phyloP scores from a whole-genome alignment of 164 flowering plant genomes.

The Kalanchoe fedtschenkoi region DNA sequence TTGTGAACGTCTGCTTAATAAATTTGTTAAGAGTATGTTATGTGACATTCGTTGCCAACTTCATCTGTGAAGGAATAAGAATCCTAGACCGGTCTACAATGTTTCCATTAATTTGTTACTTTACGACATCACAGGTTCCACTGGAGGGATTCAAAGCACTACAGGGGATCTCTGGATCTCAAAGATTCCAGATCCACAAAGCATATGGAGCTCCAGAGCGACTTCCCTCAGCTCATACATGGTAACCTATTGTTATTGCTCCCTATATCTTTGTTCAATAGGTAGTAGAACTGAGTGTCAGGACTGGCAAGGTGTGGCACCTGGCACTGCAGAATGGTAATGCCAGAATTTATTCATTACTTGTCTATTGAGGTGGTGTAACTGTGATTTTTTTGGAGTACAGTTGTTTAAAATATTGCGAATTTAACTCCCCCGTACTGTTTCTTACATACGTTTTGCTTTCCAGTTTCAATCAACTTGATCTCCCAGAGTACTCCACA shows the following conservation, averaged over 20 bases:
- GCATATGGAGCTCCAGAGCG: slow-evolving; percentile 97
- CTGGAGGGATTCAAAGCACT: slow-evolving; percentile 90
- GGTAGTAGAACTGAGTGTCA: too few species aligned
- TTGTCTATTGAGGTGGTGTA: too few species aligned
- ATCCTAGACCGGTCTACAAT: neutral
- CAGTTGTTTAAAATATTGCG: too few species aligned
- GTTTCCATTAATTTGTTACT: neutral
- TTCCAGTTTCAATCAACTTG: slow-evolving; percentile 87
- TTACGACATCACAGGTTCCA: slow-evolving; percentile 53
- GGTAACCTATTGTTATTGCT: slow-evolving; percentile 33
- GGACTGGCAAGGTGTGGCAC: too few species aligned
- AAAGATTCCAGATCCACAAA: slow-evolving; percentile 93
- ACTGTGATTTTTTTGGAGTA: neutral
- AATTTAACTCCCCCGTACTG: neutral
- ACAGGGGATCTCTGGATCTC: slow-evolving; percentile 96
- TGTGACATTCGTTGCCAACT: neutral
- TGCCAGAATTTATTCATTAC: too few species aligned
- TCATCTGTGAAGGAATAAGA: neutral
- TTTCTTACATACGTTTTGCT: neutral
- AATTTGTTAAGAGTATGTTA: too few species aligned
- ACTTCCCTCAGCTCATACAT: slow-evolving; percentile 95
- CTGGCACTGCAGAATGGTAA: too few species aligned
- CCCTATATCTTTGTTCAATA: neutral
- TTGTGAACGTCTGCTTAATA: too few species aligned
- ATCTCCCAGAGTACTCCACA: slow-evolving; percentile 85